Percentiles rank a stretch among this genome's conserved stretches.
Evolutionary conservation across 176 grass and related monocot genomes (phyloP).

Genomic region (Urochloa ruziziensis): DNA sequence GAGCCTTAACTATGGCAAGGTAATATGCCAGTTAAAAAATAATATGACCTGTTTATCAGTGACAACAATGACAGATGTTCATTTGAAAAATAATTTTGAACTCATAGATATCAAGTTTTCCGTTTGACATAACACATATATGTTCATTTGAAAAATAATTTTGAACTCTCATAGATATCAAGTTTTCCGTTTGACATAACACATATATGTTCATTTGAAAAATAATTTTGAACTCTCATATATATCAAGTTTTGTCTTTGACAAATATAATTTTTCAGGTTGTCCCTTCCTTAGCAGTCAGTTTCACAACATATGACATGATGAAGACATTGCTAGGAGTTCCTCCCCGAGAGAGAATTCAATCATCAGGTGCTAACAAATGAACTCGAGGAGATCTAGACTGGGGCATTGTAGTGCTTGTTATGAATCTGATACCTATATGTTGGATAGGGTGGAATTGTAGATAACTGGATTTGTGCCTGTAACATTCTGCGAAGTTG

Average conservation of each 20-base stretch:
- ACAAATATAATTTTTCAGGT: slow-evolving; percentile 48
- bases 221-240: not conserved
- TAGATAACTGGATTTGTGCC: not conserved
- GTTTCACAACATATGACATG: slow-evolving; percentile 93
- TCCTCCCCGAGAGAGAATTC: slow-evolving; percentile 59
- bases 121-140: too few relatives aligned
- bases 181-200: slow-evolving; percentile 6
- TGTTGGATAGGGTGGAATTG: not conserved
- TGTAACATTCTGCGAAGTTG: not conserved
- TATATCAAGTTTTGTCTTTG: not conserved
- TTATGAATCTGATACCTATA: too few relatives aligned
- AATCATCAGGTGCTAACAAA: slow-evolving; percentile 25
- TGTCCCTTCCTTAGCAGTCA: slow-evolving; percentile 88
- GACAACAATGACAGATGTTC: too few relatives aligned
- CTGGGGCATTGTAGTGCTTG: not conserved
- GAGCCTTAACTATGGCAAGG: slow-evolving; percentile 97
- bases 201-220: too few relatives aligned
- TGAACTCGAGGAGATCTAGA: slow-evolving; percentile 1
- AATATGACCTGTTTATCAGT: not conserved
- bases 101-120: not conserved
- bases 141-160: too few relatives aligned
- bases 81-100: too few relatives aligned
- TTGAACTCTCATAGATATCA: not conserved
- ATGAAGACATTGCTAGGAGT: slow-evolving; percentile 83
- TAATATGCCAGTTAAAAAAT: slow-evolving; percentile 34